phyloP scores from a whole-genome alignment of 352 stramenopile species.

The Pythium chondricola region DNA sequence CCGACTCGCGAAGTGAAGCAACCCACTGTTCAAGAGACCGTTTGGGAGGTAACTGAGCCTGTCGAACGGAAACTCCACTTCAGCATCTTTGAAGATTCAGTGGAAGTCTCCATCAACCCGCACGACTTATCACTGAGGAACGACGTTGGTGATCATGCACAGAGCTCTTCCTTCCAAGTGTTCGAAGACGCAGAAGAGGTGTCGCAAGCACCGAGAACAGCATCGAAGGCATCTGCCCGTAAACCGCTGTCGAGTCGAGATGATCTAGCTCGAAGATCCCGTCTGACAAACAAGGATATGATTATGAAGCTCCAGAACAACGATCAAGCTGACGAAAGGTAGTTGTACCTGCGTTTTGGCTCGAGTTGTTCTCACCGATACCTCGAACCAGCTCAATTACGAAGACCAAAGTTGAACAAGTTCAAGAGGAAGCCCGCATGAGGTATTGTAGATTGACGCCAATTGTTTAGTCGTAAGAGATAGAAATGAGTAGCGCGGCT shows the following conservation, averaged over 20 bases:
- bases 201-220: constrained; percentile 1
- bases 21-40: constrained; percentile 11
- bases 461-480: constrained; percentile 1
- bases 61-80: constrained; percentile 82
- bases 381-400: neutral
- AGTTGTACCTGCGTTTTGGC: no score
- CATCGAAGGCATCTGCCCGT: constrained; percentile 24
- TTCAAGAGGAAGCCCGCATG: constrained; percentile 5
- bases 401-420: neutral
- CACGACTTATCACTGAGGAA: constrained; percentile 44
- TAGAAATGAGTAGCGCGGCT: constrained; percentile 4
- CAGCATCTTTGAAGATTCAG: constrained; percentile 75
- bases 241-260: constrained; percentile 65
- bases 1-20: constrained; percentile 39
- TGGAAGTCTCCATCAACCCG: constrained; percentile 44
- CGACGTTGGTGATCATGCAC: constrained; percentile 31
- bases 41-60: constrained; percentile 58
- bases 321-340: constrained; percentile 10
- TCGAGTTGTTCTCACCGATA: no score
- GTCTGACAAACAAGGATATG: constrained; percentile 77
- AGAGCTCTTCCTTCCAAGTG: constrained; percentile 4
- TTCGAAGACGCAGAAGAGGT: neutral
- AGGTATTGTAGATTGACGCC: constrained; percentile 22
- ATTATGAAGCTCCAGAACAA: constrained; percentile 44
- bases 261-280: constrained; percentile 45